These are phyloP conservation scores for Phytomonas francai DNA, from an alignment of 208 protist species.

Conservation along the genomic window DNA sequence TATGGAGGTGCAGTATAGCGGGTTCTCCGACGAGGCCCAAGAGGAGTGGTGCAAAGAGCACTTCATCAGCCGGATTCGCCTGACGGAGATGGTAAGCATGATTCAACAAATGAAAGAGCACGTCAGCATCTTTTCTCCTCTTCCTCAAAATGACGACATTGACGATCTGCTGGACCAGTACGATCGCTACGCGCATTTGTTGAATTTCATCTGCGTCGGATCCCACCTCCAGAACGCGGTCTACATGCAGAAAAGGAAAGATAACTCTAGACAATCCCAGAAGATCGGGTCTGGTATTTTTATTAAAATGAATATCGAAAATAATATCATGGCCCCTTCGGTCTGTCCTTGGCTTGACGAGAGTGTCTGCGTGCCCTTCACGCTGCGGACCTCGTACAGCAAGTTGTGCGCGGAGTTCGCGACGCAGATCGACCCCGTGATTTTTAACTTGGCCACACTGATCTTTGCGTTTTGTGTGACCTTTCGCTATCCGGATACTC, in stretches of 20 bases:
- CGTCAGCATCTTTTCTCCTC: constrained; percentile 43
- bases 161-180: constrained; percentile 53
- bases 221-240: constrained; percentile 61
- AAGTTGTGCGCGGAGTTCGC: constrained; percentile 55
- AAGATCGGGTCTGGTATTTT: constrained; percentile 50
- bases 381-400: constrained; percentile 47
- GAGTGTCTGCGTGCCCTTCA: constrained; percentile 57
- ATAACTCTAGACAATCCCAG: too few species aligned
- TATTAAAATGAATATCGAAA: constrained; percentile 29
- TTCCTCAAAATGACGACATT: constrained; percentile 53
- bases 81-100: constrained; percentile 52
- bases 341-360: constrained; percentile 47
- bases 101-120: constrained; percentile 70
- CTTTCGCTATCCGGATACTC: constrained; percentile 21
- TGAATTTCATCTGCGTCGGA: constrained; percentile 41
- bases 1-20: constrained; percentile 68
- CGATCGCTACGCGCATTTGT: constrained; percentile 29
- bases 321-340: constrained; percentile 35
- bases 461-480: constrained; percentile 31
- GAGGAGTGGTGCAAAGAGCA: constrained; percentile 62
- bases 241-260: constrained; percentile 28
- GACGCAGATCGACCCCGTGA: constrained; percentile 36
- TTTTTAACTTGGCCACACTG: constrained; percentile 60
- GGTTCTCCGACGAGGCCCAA: constrained; percentile 68
- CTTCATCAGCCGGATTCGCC: constrained; percentile 51